phyloP scores from a whole-genome alignment of 1,284 basidiomycete species.

The Vanrija humicola region DNA sequence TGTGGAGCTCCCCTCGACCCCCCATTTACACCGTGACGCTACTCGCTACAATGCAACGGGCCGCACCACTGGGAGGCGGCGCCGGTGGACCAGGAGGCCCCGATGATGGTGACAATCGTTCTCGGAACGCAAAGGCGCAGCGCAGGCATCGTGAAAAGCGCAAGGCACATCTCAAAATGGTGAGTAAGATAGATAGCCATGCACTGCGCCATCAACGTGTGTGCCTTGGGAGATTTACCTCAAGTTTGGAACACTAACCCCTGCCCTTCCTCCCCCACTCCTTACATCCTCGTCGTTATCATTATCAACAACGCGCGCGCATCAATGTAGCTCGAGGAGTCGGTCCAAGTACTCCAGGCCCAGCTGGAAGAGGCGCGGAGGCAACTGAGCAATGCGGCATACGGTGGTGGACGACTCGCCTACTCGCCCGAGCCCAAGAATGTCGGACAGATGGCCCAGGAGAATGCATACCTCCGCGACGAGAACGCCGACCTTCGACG shows the following conservation, averaged over 20 bases:
- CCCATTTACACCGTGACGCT: too few species aligned
- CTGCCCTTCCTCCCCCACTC: not conserved
- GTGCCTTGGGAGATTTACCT: too few species aligned
- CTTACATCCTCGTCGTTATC: not conserved
- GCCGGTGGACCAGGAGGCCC: constrained; percentile 1
- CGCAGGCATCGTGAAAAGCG: constrained; percentile 85
- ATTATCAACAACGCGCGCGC: not conserved
- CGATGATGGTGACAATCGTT: constrained; percentile 44
- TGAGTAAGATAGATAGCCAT: constrained; percentile 44
- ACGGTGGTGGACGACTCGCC: constrained; percentile 13
- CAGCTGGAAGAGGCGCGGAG: constrained; percentile 43
- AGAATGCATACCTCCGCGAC: constrained; percentile 41
- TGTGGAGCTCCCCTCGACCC: too few species aligned
- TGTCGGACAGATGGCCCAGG: constrained; percentile 30
- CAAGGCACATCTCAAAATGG: constrained; percentile 88
- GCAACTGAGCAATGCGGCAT: constrained; percentile 35
- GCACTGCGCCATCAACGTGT: not conserved
- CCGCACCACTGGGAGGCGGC: too few species aligned
- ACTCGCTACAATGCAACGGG: too few species aligned
- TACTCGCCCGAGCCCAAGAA: constrained; percentile 34
- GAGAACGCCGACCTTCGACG: constrained; percentile 42
- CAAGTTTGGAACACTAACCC: too few species aligned
- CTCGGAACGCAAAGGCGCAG: constrained; percentile 79
- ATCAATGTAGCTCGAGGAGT: constrained; percentile 36
- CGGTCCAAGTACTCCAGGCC: constrained; percentile 31